phyloP scores from a whole-genome alignment of 148 eudicot species.

The Drosera capensis region DNA sequence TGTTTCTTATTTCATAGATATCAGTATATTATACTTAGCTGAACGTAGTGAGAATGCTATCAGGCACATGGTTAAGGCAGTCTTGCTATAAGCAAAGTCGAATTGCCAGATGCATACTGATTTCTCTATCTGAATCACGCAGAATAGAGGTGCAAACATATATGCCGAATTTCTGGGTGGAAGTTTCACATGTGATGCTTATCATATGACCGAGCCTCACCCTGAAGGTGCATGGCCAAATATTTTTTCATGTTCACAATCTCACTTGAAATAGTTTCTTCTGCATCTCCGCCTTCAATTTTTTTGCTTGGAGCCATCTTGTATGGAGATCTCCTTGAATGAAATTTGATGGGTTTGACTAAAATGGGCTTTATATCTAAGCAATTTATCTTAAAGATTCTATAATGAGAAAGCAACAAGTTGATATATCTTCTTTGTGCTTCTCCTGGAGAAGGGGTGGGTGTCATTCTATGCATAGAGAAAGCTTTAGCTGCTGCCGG shows the following conservation, averaged over 20 bases:
- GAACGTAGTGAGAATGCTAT: no score
- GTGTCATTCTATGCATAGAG: slow-evolving; percentile 68
- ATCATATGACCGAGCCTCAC: slow-evolving; percentile 98
- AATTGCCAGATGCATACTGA: no score
- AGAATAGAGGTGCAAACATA: slow-evolving; percentile 86
- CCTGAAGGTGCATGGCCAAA: slow-evolving; percentile 48
- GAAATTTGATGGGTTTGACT: no score
- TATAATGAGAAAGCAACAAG: background rate
- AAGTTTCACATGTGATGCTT: slow-evolving; percentile 93
- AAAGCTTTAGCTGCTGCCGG: slow-evolving; percentile 80
- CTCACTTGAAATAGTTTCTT: background rate
- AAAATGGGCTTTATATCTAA: no score
- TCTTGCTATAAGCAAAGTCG: no score
- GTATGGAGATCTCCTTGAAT: no score
- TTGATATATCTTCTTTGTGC: background rate
- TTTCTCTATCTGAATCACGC: slow-evolving; percentile 9
- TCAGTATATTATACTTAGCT: no score
- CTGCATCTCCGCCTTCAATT: background rate
- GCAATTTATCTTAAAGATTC: background rate
- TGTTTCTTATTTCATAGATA: background rate
- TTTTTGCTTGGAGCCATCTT: no score
- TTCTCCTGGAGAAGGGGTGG: slow-evolving; percentile 37
- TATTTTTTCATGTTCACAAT: background rate
- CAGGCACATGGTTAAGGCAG: no score
- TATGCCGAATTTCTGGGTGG: slow-evolving; percentile 97